Base-by-base conservation (phyloP, 192 early-diverging fungal genomes). In the Backusella tuberculispora region DNA sequence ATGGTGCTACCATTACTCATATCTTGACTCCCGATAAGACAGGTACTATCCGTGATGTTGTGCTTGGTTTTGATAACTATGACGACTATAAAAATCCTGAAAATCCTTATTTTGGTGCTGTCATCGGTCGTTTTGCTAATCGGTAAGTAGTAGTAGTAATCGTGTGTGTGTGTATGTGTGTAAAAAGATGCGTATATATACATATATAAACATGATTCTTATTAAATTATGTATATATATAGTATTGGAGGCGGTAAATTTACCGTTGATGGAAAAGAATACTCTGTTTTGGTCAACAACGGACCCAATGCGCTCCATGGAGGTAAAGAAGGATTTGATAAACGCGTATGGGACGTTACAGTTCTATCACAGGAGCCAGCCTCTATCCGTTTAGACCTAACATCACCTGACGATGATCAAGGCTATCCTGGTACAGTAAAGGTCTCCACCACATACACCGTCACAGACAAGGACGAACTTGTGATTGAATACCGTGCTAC, bases 291-390 rank as follows among this genome's bases (percentile, higher is more conserved):
- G 17, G 77, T 85, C 56, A 95, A 90, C 77, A 91, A 95, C 64
- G 90, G 91, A 0, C 85, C 86, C 29, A 95, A 95, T 63, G 82
- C 83, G 1, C 89, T 98, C 26, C 96, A 98, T 68, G 95, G 95
- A 68, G 95, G 95, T 13, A 66, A 80, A 3, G 63, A 81, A 0
- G 94, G 94, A 0, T 95, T 93, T 69, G 91, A 95, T 83, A 91
- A 90, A 66, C 75, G 83, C 34, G 64, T 88, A 0, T 97, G 92
- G 88, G 67, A 73, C 12, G 86, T 77, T 10, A 45, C 82, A 21
- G 37, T 90, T 5, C 12, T 85, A 5, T 77, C 75, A 0, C 50
- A 86, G 19, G 65, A 74, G 40, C 84, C 88, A 1, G 78, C 90
- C 7, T 80, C 77, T 19, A 84, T 94, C 66, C 78, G 66, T 14